Evolutionary conservation across 2,329 filamentous ascomycete species (phyloP), one percentile per base, ranked within the genome.

Genomic region (Chaetomium olivaceum): DNA sequence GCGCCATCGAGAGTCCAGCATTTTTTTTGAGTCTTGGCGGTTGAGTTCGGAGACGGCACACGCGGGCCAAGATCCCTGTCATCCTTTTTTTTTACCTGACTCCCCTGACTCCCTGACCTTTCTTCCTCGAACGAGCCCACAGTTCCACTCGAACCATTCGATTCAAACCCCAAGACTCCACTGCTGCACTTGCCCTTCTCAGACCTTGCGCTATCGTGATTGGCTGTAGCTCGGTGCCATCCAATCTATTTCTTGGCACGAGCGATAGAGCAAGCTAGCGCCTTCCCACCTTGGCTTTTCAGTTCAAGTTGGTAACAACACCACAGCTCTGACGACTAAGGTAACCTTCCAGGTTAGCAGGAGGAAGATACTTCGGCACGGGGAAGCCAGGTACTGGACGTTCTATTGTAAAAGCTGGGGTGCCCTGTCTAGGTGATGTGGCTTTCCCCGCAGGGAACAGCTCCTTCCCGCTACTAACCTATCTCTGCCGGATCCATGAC

Each of bases 121-220:
- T 19, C 60, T 48, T 19, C n/a, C 21, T 51, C 6, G 27, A 29
- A 29, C 43, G 14, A 31, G 12, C 25, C 31, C 21, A n/a, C n/a
- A n/a, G n/a, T n/a, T n/a, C n/a, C n/a, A 46, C 27, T 57, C n/a
- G 33, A 36, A 36, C 33, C 33, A 11, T 29, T 36, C 27, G 33
- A 25, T 33, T 25, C 36, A 62, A 11, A 48, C 58, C 58, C 14
- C 31, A n/a, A 27, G 27, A 39, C 27, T 23, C 54, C 36, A 43
- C 48, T 8, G 23, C n/a, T 31, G 55, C 59, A 62, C 64, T 66
- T 66, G 62, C 60, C 64, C 64, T 62, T 66, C 64, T 62, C 59
- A 55, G 36, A 56, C 55, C 16, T 23, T 27, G 11, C 21, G 33
- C 33, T 23, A 8, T 21, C 23, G 7, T 66, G 59, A 66, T 66